Percentiles rank a stretch among this genome's conserved stretches.
These are phyloP conservation scores for Petrea volubilis DNA, from an alignment of 257 asterid genomes.

Conservation along the genomic window DNA sequence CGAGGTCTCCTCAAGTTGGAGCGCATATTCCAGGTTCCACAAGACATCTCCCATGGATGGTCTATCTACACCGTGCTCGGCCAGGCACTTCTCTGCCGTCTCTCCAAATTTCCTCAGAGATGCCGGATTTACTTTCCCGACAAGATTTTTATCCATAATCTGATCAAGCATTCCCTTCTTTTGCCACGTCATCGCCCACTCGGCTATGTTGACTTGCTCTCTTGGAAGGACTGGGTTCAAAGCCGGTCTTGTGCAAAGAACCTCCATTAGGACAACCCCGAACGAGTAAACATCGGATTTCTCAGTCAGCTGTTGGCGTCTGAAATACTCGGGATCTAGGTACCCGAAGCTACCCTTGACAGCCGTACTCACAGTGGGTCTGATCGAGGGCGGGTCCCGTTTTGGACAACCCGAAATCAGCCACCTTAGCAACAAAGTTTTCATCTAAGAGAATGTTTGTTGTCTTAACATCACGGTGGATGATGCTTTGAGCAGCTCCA, in stretches of 20 bases:
- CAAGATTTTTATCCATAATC: slow-evolving; percentile 63
- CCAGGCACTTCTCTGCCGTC: slow-evolving; percentile 74
- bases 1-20: slow-evolving; percentile 79
- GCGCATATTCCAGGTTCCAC: slow-evolving; percentile 82
- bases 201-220: slow-evolving; percentile 81
- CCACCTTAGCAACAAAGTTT: slow-evolving; percentile 71
- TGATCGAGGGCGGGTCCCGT: slow-evolving; percentile 74
- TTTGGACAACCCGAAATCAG: slow-evolving; percentile 83
- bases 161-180: slow-evolving; percentile 80
- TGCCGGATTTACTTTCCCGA: slow-evolving; percentile 63
- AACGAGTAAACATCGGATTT: slow-evolving; percentile 82
- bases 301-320: slow-evolving; percentile 79
- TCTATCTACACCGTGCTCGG: slow-evolving; percentile 75
- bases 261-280: slow-evolving; percentile 83
- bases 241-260: slow-evolving; percentile 74
- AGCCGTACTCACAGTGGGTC: slow-evolving; percentile 84
- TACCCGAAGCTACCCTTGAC: slow-evolving; percentile 87
- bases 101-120: slow-evolving; percentile 78
- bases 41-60: slow-evolving; percentile 84
- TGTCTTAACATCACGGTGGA: slow-evolving; percentile 80
- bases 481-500: slow-evolving; percentile 70
- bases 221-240: slow-evolving; percentile 77
- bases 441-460: slow-evolving; percentile 76
- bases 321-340: slow-evolving; percentile 81
- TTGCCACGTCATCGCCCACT: slow-evolving; percentile 86